Evolutionary conservation across 1,284 basidiomycete genomes (phyloP), one percentile per base, ranked within the genome.

Genomic region (Apiotrichum porosum): DNA sequence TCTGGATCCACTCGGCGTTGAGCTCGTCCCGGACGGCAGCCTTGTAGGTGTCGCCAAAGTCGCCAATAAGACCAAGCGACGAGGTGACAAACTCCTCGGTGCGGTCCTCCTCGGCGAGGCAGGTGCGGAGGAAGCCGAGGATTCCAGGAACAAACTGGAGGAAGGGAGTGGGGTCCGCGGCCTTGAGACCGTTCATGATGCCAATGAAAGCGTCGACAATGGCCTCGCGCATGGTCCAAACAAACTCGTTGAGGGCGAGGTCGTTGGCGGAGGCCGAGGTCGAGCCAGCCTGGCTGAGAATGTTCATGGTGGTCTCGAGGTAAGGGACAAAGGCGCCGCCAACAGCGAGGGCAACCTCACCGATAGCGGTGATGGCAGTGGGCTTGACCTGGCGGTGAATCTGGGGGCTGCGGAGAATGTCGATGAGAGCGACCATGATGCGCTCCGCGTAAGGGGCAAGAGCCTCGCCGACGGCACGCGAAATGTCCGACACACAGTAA

Each of bases 141-240:
- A 97, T 88, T 39, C 78, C 79, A 24, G 79, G 78, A 3, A 86
- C 81, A 66, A 93, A 84, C 13, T 85, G 81, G 26, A 90, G 76
- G 48, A 97, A 79, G 24, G 54, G 52, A 45, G 60, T 50, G 28
- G 52, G 17, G 32, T 85, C 81, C 5, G 85, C 86, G 56, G 83
- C 82, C 76, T 93, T 91, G 68, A 97, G 77, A 8, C 88, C 92
- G 38, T 88, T 86, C 51, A 97, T 83, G 56, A 97, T 87, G 39
- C 95, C 93, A 9, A 89, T 93, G 66, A 97, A 97, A 4, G 94
- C 93, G 72, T 98, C 95, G 34, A 97, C 78, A 58, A 99, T 97
- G 37, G 91, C 90, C 69, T 98, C 94, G 33, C 94, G 83, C 54
- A 99, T 80, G 44, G 83, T 82, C 54, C 83, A 82, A 51, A 97